Evolutionary conservation across 2,329 filamentous ascomycete species (phyloP).

Genomic region (Diaporthe citriasiana): DNA sequence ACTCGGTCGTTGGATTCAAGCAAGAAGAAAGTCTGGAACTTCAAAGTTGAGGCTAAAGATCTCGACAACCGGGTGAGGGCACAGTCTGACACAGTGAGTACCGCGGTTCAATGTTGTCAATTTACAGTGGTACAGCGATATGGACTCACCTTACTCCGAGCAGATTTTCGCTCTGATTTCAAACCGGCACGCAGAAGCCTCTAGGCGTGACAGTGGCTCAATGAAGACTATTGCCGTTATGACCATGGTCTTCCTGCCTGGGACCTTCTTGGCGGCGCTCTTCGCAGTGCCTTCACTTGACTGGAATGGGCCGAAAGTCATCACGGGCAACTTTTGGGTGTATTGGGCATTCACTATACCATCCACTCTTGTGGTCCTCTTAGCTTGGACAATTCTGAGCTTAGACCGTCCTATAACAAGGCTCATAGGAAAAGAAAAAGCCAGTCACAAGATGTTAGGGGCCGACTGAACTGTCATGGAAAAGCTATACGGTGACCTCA

Average conservation of each 20-base stretch:
- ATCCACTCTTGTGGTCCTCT: constrained; percentile 41
- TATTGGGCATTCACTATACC: constrained; percentile 46
- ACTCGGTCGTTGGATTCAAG: background rate
- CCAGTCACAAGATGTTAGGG: background rate
- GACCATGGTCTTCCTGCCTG: constrained; percentile 55
- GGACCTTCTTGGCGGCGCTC: constrained; percentile 54
- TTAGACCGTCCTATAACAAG: no score
- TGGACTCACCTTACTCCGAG: background rate
- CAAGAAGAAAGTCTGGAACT: background rate
- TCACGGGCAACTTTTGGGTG: constrained; percentile 43
- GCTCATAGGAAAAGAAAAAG: background rate
- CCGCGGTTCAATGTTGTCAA: fast-evolving
- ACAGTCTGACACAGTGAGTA: background rate
- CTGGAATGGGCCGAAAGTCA: constrained; percentile 36
- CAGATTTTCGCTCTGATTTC: background rate
- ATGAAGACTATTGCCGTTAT: constrained; percentile 56
- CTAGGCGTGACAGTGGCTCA: constrained; percentile 50
- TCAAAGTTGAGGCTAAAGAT: background rate
- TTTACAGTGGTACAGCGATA: no score
- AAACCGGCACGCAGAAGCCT: constrained; percentile 50
- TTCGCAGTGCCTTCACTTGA: constrained; percentile 46
- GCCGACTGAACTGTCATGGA: background rate
- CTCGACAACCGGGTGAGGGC: background rate
- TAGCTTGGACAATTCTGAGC: background rate
- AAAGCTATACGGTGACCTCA: background rate